These are phyloP conservation scores for Leccinum subtestaceum DNA, from an alignment of 768 basidiomycete genomes.

Conservation along the genomic window DNA sequence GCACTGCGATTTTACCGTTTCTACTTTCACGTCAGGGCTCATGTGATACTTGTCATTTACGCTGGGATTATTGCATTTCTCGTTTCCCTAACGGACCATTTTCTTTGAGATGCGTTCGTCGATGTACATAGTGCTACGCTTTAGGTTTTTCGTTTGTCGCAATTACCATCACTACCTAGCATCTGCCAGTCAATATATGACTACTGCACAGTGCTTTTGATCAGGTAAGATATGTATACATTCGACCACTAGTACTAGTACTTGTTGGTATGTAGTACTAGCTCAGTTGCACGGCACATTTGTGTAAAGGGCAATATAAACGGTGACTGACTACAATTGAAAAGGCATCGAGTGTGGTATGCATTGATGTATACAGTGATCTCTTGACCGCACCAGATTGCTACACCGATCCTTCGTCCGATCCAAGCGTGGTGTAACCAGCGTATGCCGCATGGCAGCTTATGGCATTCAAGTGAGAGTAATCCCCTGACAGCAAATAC, in stretches of 20 bases:
- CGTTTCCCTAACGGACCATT: slow-evolving; percentile 26
- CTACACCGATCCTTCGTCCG: too few relatives aligned
- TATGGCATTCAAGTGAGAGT: too few relatives aligned
- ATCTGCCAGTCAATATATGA: slow-evolving; percentile 12
- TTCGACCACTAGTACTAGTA: background rate
- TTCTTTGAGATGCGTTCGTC: slow-evolving; percentile 18
- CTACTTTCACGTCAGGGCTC: slow-evolving; percentile 11
- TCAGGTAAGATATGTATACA: background rate
- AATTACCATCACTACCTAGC: slow-evolving; percentile 17
- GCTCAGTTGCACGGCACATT: background rate
- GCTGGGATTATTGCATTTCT: slow-evolving; percentile 24
- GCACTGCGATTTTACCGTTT: background rate
- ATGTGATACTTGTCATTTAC: slow-evolving; percentile 20
- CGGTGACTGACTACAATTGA: too few relatives aligned
- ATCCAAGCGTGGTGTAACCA: too few relatives aligned
- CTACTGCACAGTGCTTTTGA: background rate
- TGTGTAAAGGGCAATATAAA: background rate
- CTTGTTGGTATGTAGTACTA: background rate
- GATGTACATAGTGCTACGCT: slow-evolving; percentile 30
- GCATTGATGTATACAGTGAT: too few relatives aligned
- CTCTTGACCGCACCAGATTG: background rate
- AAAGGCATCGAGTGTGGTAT: too few relatives aligned
- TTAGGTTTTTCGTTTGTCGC: slow-evolving; percentile 6
- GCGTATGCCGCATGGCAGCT: too few relatives aligned
- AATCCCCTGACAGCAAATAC: too few relatives aligned